Base-by-base conservation (phyloP, 306 rosid genomes). In the Carpinus fangiana region DNA sequence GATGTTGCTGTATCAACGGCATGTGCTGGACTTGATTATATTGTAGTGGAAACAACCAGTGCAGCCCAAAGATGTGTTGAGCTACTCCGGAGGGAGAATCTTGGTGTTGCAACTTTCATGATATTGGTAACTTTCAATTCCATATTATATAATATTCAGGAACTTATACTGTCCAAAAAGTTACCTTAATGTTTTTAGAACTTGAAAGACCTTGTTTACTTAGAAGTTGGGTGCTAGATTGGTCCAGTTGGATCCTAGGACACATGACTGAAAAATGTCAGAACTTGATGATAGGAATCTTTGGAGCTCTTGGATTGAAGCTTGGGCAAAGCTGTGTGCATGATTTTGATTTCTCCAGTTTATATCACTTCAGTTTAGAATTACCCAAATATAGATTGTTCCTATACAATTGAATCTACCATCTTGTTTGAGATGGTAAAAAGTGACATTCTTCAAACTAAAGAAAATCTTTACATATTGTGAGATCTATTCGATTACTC, bases 41-140 rank as follows among this genome's bases (percentile, higher is more conserved):
- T 95, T 76, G 98, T 95, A n/a, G 99, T 95, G 82, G 97, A 95
- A 88, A 95, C 98, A 60, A 85, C 98, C 53, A 78, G 45, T 85
- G 93, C 98, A 56, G 99, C 99, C n/a, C 97, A 93, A 74, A 90
- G 90, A 50, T 95, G 99, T 38, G 97, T 95, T 72, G 98, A 93
- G 87, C 85, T 95, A 72, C 91, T 95, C 23, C 90, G 98, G 10
- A 88, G 89, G 45, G 99, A 91, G 89, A 91, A 89, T 80, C 90
- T 91, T 72, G 99, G 99, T 38, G 82, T 95, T 75, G 99, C 90
- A 70, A 92, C 99, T 64, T 93, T 88, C 90, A 87, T 95, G 98
- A 95, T 95, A 84, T 86, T 95, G 99, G 99, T 95, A 95, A 31
- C 34, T 31, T 31, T 34, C 69, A 17, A 45, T 52, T 60, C 12